Base-by-base conservation (phyloP, 140 eudicot species). In the Erigeron philadelphicus region DNA sequence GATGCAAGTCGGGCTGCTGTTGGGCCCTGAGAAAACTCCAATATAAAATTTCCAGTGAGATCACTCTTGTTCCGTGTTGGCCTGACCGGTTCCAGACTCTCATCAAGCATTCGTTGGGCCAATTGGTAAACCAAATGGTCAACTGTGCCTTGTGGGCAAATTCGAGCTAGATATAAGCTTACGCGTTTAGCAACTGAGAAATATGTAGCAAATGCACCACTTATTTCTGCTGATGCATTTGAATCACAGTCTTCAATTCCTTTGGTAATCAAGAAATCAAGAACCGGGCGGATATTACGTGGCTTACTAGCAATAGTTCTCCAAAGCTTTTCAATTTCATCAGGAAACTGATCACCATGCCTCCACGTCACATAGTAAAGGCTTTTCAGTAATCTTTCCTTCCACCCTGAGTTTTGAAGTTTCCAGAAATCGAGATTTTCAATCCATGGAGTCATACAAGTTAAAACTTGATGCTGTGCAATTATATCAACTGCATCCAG, bases 181-280 rank as follows among this genome's bases (percentile, higher is more conserved):
- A 91, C 91, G 62, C 97, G 84, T 78, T 91, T 91, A 40, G 97
- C 97, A 45, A 91, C 97, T 1, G 91, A 88, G 70, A 88, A 91
- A 64, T 91, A 91, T 7, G 97, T 91, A 25, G 97, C 96, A 75
- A 91, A 91, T 31, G 91, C 97, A 50, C 97, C 97, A 58, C 87
- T 85, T 69, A 90, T 90, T 88, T 90, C 97, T 15, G 97, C 84
- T 17, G 97, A 90, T 11, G 97, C 95, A 74, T 84, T 91, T 16
- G 97, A 91, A 80, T 91, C 97, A 71, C 97, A 88, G 61, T 91
- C 97, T 81, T 91, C 96, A 61, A 91, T 91, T 44, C 97, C 97
- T 82, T 91, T 91, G 0, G 91, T 84, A 65, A 91, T 88, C 76
- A 91, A 75, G 76, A 91, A 91, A 76, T 91, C 97, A 38, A 91